Evolutionary conservation across 1,139 yeast species (phyloP), one percentile per base, ranked within the genome.

Genomic region (Geotrichum macrosporum): DNA sequence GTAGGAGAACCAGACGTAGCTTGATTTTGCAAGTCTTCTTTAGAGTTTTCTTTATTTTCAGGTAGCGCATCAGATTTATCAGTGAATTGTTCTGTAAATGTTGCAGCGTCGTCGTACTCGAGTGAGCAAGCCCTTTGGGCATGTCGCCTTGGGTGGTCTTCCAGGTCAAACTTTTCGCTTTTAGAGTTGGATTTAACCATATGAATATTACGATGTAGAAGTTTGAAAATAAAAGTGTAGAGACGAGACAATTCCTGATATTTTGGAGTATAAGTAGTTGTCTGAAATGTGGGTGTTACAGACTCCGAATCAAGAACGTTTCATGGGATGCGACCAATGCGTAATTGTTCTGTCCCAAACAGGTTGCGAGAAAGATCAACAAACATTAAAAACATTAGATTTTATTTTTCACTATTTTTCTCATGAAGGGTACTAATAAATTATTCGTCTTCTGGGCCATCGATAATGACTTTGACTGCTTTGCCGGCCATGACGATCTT

Each of bases 401-500:
- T n/a, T n/a, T n/a, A n/a, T n/a, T n/a, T n/a, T n/a, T n/a, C n/a
- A n/a, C n/a, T n/a, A n/a, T n/a, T n/a, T n/a, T n/a, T n/a, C n/a
- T n/a, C n/a, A n/a, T n/a, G n/a, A n/a, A n/a, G n/a, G n/a, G n/a
- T n/a, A n/a, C n/a, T n/a, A 3, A 29, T 29, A 12, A 31, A 15
- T 34, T 45, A 37, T 18, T 44, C 46, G 34, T 53, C 52, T 44
- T 54, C 52, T 16, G 76, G 76, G 2, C 84, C 86, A 44, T 71
- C 75, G 52, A 81, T 81, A 59, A 81, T 72, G 35, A 80, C 80
- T 66, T 81, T 81, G 57, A 80, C 74, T 21, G 78, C 77, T 50
- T 79, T 72, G 22, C 80, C 76, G 35, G 65, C 64, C 24, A 65
- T 74, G 35, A 81, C 84, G 48, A 77, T 73, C 53, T 84, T 84